Conservation (phyloP, 768 basidiomycete species). For the Leccinellum luteum region DNA sequence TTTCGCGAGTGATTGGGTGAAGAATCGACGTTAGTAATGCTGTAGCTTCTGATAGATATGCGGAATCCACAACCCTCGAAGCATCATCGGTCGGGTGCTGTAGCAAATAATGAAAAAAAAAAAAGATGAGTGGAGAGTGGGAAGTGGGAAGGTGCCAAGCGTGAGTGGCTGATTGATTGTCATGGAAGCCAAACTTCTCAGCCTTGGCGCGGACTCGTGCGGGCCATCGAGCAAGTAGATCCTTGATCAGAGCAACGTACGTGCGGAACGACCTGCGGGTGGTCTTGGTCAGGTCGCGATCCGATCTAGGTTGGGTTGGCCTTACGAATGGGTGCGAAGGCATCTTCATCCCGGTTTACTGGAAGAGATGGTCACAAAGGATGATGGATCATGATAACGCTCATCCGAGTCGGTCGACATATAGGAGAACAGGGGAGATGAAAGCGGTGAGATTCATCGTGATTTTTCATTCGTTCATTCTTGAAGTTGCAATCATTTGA, state of each 20-base stretch:
- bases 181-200: conserved; percentile 9
- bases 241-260: background rate
- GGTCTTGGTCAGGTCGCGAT: background rate
- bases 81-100: conserved; percentile 1
- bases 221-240: background rate
- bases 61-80: conserved; percentile 2
- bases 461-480: conserved; percentile 1
- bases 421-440: background rate
- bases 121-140: conserved; percentile 2
- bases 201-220: conserved; percentile 5
- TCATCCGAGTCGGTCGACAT: background rate
- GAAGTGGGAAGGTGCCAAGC: conserved; percentile 6
- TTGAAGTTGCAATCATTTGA: conserved; percentile 1
- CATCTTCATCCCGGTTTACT: background rate
- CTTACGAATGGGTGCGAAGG: background rate
- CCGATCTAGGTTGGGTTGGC: background rate
- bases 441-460: background rate
- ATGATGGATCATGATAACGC: background rate
- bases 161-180: conserved; percentile 13
- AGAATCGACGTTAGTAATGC: conserved; percentile 2
- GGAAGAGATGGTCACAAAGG: background rate
- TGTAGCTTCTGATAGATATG: conserved; percentile 10
- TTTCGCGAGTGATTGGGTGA: background rate
- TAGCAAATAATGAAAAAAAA: background rate
- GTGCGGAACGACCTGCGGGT: background rate